Base-by-base conservation (phyloP, 2,329 filamentous ascomycete species). In the Aurifilum marmelostoma region DNA sequence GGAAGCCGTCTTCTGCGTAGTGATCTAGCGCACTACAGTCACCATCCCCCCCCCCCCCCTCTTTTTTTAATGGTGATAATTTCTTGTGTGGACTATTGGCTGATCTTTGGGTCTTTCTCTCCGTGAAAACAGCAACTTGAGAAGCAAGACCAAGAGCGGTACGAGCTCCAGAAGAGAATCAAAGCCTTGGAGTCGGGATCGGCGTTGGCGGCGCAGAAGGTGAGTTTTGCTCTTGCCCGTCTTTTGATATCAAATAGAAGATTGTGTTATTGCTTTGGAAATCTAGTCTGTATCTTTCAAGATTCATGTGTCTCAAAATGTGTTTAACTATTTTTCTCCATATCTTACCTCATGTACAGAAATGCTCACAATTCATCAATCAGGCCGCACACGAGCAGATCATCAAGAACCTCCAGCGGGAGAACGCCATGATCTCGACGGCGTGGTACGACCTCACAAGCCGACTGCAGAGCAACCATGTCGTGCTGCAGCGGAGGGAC, bases 401-500 rank as follows among this genome's bases (percentile, higher is more conserved):
- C 64, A 86, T 92, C 75, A 88, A 88, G 73, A 92, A 90, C 74
- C 85, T 97, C 69, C 87, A 91, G 77, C 88, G 91, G 74, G 93
- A 97, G 79, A 93, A 93, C 77, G 86, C 86, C 52, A 85, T 96
- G 76, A 93, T 97, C 75, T 84, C 90, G 34, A 91, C 89, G n/a
- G 93, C 93, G 2, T 97, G 92, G 92, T 94, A 94, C 80, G 92
- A 95, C 78, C 86, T 96, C 75, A 89, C 90, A 34, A 90, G 86
- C 76, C 85, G 93, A 65, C 80, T 97, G 73, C 92, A 96, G 80
- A 94, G 91, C 81, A 95, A 94, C 77, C 92, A 92, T 71, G 90
- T 95, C 56, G 88, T 92, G 67, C 80, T 97, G 71, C 91, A 94
- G 76, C 84, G 93, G 73, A 86, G 91, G 73, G 92, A 95, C 74